Base-by-base conservation (phyloP, 306 rosid species). In the Quercus agrifolia region DNA sequence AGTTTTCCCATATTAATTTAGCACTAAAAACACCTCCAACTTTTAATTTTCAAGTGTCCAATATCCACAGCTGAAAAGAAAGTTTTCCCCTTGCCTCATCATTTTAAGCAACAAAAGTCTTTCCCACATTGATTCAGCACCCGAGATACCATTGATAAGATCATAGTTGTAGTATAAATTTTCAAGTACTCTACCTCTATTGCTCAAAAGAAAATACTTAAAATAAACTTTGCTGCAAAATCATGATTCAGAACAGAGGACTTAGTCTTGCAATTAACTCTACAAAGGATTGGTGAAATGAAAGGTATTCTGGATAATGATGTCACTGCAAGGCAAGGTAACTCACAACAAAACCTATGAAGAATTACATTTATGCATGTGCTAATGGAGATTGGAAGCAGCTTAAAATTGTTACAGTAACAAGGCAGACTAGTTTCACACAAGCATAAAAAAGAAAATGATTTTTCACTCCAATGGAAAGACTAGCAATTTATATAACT, bases 401-500 rank as follows among this genome's bases (percentile, higher is more conserved):
- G 15, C 49, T 66, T 31, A 33, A 6, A 19, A 67, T 67, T 67
- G 17, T 9, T 33, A 2, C 8, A 67, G 71, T 67, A 30, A 67
- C 11, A 67, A 18, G 10, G 6, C 15, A 27, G 51, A 67, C 71
- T 18, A 35, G 25, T 33, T 7, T 33, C 71, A 18, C 51, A 33
- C 23, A 18, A 33, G 71, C 23, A 35, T 67, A 7, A 33, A 1
- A 31, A 33, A 7, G 5, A 33, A 33, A 8, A 17, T 6, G 4
- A 67, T 52, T 52, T 46, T 17, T 54, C 72, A 71, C 33, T 56
- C 78, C 46, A 80, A 15, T 30, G 51, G 4, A 51, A 52, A 33
- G 56, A 80, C 55, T 17, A 66, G 52, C 56, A 28, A 59, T 52
- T 46, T 55, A 51, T 70, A 59, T 5, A 73, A 83, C 31, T 20